Evolutionary conservation across 2,329 filamentous ascomycete genomes (phyloP).

Genomic region (Aspergillus fumigatiaffinis): DNA sequence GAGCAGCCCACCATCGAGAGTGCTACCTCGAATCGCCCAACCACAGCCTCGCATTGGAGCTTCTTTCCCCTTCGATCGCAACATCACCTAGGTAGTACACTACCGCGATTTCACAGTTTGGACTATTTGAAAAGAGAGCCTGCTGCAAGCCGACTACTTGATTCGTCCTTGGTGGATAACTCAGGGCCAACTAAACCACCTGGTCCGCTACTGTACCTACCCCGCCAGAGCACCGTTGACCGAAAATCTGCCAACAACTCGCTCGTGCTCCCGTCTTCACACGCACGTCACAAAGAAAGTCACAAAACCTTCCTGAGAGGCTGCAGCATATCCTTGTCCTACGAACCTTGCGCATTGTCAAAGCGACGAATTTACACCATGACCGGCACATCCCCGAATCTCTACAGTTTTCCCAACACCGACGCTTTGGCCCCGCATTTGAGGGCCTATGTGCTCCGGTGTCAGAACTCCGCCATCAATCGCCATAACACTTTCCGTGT

Average conservation of each 20-base stretch:
- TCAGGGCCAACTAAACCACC: neutral
- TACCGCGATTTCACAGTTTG: neutral
- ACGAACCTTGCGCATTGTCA: constrained; percentile 1
- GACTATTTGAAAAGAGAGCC: neutral
- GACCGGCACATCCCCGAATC: constrained; percentile 48
- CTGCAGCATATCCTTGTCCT: neutral
- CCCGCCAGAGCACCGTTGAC: constrained; percentile 5
- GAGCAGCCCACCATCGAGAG: neutral
- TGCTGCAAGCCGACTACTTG: neutral
- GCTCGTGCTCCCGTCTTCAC: neutral
- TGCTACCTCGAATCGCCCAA: neutral
- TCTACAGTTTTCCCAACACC: constrained; percentile 74
- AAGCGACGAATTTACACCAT: constrained; percentile 24
- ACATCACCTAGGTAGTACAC: neutral
- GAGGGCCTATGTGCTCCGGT: constrained; percentile 75
- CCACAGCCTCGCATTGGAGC: neutral
- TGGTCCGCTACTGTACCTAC: constrained; percentile 2
- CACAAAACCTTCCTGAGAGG: neutral
- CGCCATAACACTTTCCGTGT: constrained; percentile 86
- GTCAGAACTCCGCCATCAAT: constrained; percentile 72
- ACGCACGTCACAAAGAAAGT: neutral
- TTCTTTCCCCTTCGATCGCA: neutral
- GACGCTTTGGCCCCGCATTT: constrained; percentile 71
- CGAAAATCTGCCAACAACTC: neutral
- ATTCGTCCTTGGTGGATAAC: neutral